Evolutionary conservation across 805 yeast genomes (phyloP), one percentile per base, ranked within the genome.

Genomic region (Cyberlindnera misumaiensis): DNA sequence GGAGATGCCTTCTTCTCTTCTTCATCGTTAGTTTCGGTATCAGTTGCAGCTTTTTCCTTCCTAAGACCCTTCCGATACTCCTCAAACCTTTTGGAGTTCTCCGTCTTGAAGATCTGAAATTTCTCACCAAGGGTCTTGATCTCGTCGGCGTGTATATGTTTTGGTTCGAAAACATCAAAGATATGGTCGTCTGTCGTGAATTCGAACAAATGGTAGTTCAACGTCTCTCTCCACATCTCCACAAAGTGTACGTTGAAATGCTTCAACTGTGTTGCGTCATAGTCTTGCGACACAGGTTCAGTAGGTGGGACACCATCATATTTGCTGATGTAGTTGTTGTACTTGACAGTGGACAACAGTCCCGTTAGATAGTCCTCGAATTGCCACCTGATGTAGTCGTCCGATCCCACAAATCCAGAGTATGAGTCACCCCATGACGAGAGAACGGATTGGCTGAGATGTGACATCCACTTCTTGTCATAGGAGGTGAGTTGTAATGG

Each of bases 321-420:
- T 53, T 49, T 53, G 4, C 52, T 57, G 10, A 73, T 48, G 51
- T 80, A 86, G 35, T 70, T 76, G 47, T 73, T 73, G 49, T 80
- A 83, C 58, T 94, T 83, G 16, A 75, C 77, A 18, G 84, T 70
- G 0, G 95, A 68, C 17, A 90, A 57, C 45, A 93, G 58, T 10
- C 94, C 86, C 42, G 83, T 72, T 18, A 89, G 60, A 54, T 93
- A 93, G 52, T 89, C 97, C 55, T 93, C 98, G 59, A 90, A 89
- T 51, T 80, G 87, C 62, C 78, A 73, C 37, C 97, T 64, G 25
- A 93, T 80, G 53, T 80, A 86, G 59, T 93, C 98, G 52, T 93
- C 97, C 48, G 85, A 79, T 3, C 90, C 90, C 32, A 63, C 61
- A 53, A 71, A 82, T 41, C 73, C 72, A 36, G 73, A 71, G 59